Base-by-base conservation (phyloP, 1,284 basidiomycete genomes). In the Thelephora terrestris region DNA sequence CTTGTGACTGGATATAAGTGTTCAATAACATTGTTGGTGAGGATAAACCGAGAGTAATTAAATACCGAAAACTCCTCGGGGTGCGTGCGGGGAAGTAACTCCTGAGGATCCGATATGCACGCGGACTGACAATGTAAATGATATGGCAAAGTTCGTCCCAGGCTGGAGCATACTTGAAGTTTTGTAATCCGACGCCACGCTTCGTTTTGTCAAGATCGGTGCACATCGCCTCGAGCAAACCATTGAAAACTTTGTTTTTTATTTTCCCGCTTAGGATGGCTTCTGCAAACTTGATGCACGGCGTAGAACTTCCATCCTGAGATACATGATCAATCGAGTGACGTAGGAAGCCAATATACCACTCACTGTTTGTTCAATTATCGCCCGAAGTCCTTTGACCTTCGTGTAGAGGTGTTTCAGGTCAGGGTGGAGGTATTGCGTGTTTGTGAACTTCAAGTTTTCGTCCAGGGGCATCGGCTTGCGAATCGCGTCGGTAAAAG, bases 101-200 rank as follows among this genome's bases (percentile, higher is more conserved):
- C 3, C 21, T 5, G 0, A 71, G 35, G 0, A 53, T 25, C 6
- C 52, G 47, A 46, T 65, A 65, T 0, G 62, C 58, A 7, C 48
- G 42, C 0, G 67, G 62, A 47, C 64, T 65, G 7, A 57, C 47
- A 5, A 62, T 61, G 0, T 49, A 38, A 2, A 62, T 40, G 6
- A 65, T 53, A 32, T 65, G 53, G 14, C 55, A 50, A 17, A 69
- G 58, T 37, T 68, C 62, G 4, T 61, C 55, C 18, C 52, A 62
- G 0, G 54, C 61, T 1, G 64, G 62, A 0, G 59, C 45, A 52
- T 67, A 68, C 5, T 49, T 36, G 52, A 71, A 67, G 47, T 68
- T 69, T 49, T 69, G 68, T 55, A 63, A 57, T 0, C 65, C 66
- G 1, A 63, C 57, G 2, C 65, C 66, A 4, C 56, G 51, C n/a